Percentiles rank a stretch among this genome's conserved stretches.
These are phyloP conservation scores for Solanum bukasovii DNA, from an alignment of 257 asterid species.

Conservation along the genomic window DNA sequence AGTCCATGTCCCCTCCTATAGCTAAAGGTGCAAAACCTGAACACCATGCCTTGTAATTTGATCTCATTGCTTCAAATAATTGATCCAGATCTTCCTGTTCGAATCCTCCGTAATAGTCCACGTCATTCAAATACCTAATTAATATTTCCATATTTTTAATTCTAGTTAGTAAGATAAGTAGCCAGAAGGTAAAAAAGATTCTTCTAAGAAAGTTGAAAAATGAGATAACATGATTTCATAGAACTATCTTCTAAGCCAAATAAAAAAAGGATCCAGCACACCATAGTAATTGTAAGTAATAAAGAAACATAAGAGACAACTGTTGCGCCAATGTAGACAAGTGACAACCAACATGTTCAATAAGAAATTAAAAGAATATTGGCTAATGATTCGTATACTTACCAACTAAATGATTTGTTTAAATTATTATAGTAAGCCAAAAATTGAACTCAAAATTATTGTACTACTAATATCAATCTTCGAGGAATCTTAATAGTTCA, in stretches of 20 bases:
- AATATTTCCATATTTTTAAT: not conserved
- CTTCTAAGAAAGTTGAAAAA: not conserved
- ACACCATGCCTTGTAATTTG: constrained; percentile 77
- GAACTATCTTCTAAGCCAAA: constrained; percentile 4
- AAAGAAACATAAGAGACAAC: not conserved
- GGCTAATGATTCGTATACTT: not conserved
- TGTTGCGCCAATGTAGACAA: not conserved
- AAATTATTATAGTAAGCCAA: not conserved
- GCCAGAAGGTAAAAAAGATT: not conserved
- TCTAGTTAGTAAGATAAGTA: not conserved
- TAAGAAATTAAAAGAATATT: not conserved
- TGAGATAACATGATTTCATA: not conserved
- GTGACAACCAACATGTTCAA: not conserved
- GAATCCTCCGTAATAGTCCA: constrained; percentile 76
- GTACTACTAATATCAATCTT: not conserved
- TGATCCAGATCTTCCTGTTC: constrained; percentile 51
- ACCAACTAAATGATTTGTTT: not conserved
- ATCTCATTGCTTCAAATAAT: constrained; percentile 47
- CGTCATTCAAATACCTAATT: constrained; percentile 44
- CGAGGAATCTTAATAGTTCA: too few species aligned
- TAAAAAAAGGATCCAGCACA: not conserved
- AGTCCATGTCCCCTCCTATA: constrained; percentile 78
- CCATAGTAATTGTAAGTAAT: not conserved
- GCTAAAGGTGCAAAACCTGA: constrained; percentile 67
- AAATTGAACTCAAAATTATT: not conserved